Evolutionary conservation across 352 stramenopile species (phyloP), one percentile per base, ranked within the genome.

Genomic region (Phytophthora hybrid): DNA sequence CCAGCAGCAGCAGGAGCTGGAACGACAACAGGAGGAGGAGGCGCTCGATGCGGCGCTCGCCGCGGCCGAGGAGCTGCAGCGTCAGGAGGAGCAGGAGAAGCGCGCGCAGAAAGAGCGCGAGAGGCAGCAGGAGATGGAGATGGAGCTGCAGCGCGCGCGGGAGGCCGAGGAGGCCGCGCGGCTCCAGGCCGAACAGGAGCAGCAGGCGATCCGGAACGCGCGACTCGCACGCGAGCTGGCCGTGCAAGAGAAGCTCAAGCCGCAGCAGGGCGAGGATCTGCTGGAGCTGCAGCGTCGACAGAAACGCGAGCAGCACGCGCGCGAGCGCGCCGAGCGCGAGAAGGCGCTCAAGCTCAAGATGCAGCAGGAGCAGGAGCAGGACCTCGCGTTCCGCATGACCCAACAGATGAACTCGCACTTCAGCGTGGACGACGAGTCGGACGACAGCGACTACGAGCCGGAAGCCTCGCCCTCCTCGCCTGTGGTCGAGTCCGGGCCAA

Each of bases 291-390:
- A 94, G 66, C 88, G 88, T 53, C 85, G 80, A 34, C 80, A 84
- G 60, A 94, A 94, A 69, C 85, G 88, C 46, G 83, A 93, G 59
- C 69, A 93, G 62, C 88, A 93, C 54, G 84, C 89, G 54, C 84
- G 82, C 13, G 77, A 88, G 55, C 84, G 84, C 19, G 59, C 70
- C 5, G 80, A 88, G 67, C 80, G 74, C 16, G 78, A 90, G 55
- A 73, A 82, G 46, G 69, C 80, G 29, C 51, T 91, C 9, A 61
- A 74, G 57, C 26, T 60, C 51, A 63, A 82, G 23, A 62, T 78
- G 54, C 54, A 82, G 62, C 53, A 78, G 41, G 41, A 80, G 46
- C 56, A 80, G 41, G 81, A 88, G 32, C 60, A 88, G 61, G 76
- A 85, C 70, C 69, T 86, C 16, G 69, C 78, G 32, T 77, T 84